Percentiles rank a stretch among this genome's conserved stretches.
Evolutionary conservation across 1,284 basidiomycete genomes (phyloP).

Genomic region (Tilletia caries): DNA sequence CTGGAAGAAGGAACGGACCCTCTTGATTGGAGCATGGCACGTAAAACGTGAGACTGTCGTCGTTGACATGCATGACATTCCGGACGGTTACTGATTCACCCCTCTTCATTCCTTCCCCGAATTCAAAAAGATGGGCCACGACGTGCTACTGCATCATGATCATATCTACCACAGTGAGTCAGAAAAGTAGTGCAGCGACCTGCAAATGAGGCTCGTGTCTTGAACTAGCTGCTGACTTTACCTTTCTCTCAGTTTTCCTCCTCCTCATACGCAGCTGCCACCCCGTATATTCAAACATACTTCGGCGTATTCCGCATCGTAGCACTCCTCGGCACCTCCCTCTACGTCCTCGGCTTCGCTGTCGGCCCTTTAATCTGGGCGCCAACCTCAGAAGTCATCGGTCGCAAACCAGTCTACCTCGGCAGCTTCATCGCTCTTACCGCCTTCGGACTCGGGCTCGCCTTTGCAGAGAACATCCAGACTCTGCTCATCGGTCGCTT

Average conservation of each 20-base stretch:
- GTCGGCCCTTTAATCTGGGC: constrained; percentile 32
- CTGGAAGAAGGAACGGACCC: constrained; percentile 4
- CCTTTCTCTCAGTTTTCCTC: constrained; percentile 9
- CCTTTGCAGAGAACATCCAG: constrained; percentile 15
- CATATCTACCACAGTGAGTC: constrained; percentile 16
- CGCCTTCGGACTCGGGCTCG: constrained; percentile 20
- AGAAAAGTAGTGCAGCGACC: too few species aligned
- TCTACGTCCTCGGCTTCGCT: constrained; percentile 32
- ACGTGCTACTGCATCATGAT: constrained; percentile 15
- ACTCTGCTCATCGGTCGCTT: constrained; percentile 19
- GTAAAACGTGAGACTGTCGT: background rate
- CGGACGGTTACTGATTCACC: too few species aligned
- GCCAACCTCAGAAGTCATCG: constrained; percentile 25
- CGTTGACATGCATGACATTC: too few species aligned
- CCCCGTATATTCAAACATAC: background rate
- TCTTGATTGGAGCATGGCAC: background rate
- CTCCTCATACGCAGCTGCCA: constrained; percentile 9
- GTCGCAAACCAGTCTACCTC: constrained; percentile 12
- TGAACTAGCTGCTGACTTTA: too few species aligned
- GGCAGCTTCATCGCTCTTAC: constrained; percentile 13
- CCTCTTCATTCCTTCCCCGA: background rate
- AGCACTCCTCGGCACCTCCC: constrained; percentile 16
- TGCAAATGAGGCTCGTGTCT: too few species aligned
- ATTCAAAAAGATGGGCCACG: constrained; percentile 13
- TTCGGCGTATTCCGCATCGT: constrained; percentile 4